These are phyloP conservation scores for Pythium periplocum DNA, from an alignment of 352 stramenopile genomes.

Conservation along the genomic window DNA sequence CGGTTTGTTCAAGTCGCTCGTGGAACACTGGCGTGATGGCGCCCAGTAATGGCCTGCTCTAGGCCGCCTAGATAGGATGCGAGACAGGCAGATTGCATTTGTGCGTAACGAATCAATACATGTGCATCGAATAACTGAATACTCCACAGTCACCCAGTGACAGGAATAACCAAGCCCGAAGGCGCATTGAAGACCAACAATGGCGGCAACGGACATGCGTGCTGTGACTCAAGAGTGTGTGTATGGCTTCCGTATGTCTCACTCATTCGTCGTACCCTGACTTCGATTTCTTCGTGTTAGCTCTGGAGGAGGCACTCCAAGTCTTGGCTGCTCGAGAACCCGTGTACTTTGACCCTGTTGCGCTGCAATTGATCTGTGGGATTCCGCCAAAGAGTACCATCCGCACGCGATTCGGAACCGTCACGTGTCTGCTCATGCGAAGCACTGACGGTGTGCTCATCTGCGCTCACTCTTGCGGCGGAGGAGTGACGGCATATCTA, in stretches of 20 bases:
- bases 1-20: slow-evolving; percentile 67
- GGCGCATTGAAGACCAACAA: too few relatives aligned
- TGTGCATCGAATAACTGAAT: too few relatives aligned
- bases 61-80: too few relatives aligned
- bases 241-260: not conserved
- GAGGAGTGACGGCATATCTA: slow-evolving; percentile 34
- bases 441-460: slow-evolving; percentile 47
- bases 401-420: slow-evolving; percentile 46
- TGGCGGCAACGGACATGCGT: not conserved
- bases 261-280: not conserved
- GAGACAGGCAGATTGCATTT: too few relatives aligned
- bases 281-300: slow-evolving; percentile 10
- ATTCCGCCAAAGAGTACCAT: slow-evolving; percentile 37
- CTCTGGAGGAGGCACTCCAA: slow-evolving; percentile 45
- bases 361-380: slow-evolving; percentile 31
- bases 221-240: not conserved
- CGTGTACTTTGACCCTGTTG: slow-evolving; percentile 42
- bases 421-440: slow-evolving; percentile 33
- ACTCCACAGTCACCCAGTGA: too few relatives aligned
- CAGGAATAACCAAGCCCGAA: too few relatives aligned
- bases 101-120: too few relatives aligned
- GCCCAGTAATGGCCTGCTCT: not conserved
- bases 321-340: slow-evolving; percentile 39
- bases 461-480: slow-evolving; percentile 26
- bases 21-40: slow-evolving; percentile 72